Base-by-base conservation (phyloP, 2,329 filamentous ascomycete genomes). In the Fusarium sublunatum region DNA sequence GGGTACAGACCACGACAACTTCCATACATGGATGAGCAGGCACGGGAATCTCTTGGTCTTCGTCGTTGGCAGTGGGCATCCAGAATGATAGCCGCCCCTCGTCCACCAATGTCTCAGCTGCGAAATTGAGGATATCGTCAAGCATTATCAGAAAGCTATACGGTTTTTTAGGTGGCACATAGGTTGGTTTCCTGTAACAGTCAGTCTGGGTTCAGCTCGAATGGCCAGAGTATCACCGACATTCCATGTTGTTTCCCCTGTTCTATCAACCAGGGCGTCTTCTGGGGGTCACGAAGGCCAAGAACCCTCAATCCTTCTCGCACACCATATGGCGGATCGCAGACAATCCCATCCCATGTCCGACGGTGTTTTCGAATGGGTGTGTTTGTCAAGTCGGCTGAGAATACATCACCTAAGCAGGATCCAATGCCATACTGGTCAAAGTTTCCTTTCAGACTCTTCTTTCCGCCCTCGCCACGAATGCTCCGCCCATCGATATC, bases 261-360 rank as follows among this genome's bases (percentile, higher is more conserved):
- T 54, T 90, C 86, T 28, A 91, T 80, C 2, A 91, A 81, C 70
- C 82, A 84, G 2, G 82, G 79, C 5, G 77, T 80, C 69, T 85
- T 88, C 49, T 82, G 82, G 0, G 86, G 84, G 68, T 95, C 88
- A 61, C 89, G 87, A 50, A 86, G 84, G 1, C 95, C 95, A 1
- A 99, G 82, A 2, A 99, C 94, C 70, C 91, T 91, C 58, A 98
- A 77, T 0, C 95, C 95, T 76, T 99, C 95, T 43, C 95, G 85
- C 6, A 99, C 93, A 3, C 95, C 95, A 73, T 99, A 99, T 0
- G 95, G 95, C 15, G 95, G 95, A 77, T 99, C 95, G 71, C 93
- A 98, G 7, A 98, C 83, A 57, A 99, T 96, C 5, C 92, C 93
- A 75, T 99, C 93, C 57, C 98, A 87, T 65, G 89, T 84, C 46